Base-by-base conservation (phyloP, 495 filamentous ascomycete species). In the Elasticomyces elasticus region DNA sequence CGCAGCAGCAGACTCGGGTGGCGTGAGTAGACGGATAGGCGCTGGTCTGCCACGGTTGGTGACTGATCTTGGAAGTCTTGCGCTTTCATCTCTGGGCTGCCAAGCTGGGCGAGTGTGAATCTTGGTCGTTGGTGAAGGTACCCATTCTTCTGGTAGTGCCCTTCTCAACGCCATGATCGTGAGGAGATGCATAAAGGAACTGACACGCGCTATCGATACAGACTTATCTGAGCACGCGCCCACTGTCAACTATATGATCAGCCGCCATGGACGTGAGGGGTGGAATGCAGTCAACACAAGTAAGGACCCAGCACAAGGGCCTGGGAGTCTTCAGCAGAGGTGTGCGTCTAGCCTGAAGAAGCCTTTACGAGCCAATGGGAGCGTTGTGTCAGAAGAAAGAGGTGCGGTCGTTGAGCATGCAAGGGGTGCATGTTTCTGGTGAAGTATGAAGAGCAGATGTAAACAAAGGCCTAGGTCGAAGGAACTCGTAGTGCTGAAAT, bases 231-330 rank as follows among this genome's bases (percentile, higher is more conserved):
- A 26, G 42, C 42, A 45, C 42, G 42, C 42, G 42, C 35, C 35
- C 13, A 3, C 35, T 40, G 35, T 17, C 35, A 40, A 22, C 46
- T 49, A 49, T 49, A 40, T 40, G 5, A 40, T 4, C 42, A 22
- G 6, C 42, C 17, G 24, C 42, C 20, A 45, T 47, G 44, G 48
- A 56, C 37, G 54, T 51, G 54, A 56, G 54, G 54, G 47, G 35
- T 30, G 54, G 54, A 56, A 56, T 56, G 54, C 19, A 40, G 35
- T 56, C 46, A 51, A 56, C 41, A 51, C 11, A 28, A 31, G 23
- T 23, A 15, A 23, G 23, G 7, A 5, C 19, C 33, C 2, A 27
- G 33, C 26, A 41, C 6, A 26, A 27, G 24, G 54, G 51, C 13
- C 26, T 26, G 20, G 38, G 24, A 43, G 47, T 49, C 53, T 56